A percentile compares a stretch with the other conserved stretches of the same genome.
These are phyloP conservation scores for Entomortierella beljakovae DNA, from an alignment of 192 early-diverging fungal species.

Conservation along the genomic window DNA sequence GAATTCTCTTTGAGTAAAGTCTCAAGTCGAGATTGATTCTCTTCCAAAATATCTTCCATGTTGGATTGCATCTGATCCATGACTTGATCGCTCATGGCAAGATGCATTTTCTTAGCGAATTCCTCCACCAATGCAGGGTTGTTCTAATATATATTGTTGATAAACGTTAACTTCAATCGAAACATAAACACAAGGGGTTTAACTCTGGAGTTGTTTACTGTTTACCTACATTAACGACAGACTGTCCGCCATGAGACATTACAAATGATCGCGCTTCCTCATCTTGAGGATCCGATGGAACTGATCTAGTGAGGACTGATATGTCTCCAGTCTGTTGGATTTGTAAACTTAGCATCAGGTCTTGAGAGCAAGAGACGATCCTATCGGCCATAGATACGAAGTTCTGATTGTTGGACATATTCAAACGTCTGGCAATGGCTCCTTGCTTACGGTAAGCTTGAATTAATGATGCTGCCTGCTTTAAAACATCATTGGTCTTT, in stretches of 20 bases:
- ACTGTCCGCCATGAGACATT: constrained; percentile 49
- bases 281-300: constrained; percentile 58
- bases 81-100: constrained; percentile 45
- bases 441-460: constrained; percentile 63
- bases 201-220: neutral
- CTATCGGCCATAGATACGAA: constrained; percentile 48
- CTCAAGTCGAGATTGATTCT: constrained; percentile 43
- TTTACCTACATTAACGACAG: constrained; percentile 49
- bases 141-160: constrained; percentile 9
- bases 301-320: constrained; percentile 45
- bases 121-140: constrained; percentile 51
- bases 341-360: constrained; percentile 66
- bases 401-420: constrained; percentile 62
- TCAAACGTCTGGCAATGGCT: constrained; percentile 59
- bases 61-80: constrained; percentile 54
- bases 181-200: neutral
- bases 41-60: constrained; percentile 51
- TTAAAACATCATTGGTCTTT: constrained; percentile 56
- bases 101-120: constrained; percentile 53
- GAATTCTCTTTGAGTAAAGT: constrained; percentile 42
- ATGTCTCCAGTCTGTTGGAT: constrained; percentile 65
- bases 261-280: constrained; percentile 59
- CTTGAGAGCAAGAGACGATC: constrained; percentile 57
- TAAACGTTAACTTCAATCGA: neutral
- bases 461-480: constrained; percentile 56